Conservation (phyloP, 495 filamentous ascomycete genomes). For the Podospora australis region DNA sequence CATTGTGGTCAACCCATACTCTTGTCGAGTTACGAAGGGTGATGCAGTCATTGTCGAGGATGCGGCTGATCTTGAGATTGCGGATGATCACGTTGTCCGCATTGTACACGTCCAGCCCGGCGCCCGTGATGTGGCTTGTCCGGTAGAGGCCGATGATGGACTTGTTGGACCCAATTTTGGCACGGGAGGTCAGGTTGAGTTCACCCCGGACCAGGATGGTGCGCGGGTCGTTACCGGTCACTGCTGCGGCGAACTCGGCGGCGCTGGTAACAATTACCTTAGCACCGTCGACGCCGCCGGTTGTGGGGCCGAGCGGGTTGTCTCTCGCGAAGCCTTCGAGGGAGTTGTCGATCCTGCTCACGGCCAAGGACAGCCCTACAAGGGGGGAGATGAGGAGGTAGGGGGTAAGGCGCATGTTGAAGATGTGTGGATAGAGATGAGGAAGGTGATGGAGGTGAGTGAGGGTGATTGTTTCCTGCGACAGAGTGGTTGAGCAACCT, state of each 20-base stretch:
- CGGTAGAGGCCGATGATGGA: constrained; percentile 45
- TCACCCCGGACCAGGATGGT: constrained; percentile 44
- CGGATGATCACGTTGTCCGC: constrained; percentile 52
- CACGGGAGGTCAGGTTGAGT: constrained; percentile 37
- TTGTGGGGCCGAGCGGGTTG: constrained; percentile 42
- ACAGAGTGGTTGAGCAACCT: too few species aligned
- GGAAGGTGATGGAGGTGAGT: too few species aligned
- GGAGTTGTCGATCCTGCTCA: too few species aligned
- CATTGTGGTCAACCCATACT: constrained; percentile 63
- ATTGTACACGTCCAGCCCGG: constrained; percentile 40
- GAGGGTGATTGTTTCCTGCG: too few species aligned
- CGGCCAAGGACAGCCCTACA: constrained; percentile 17
- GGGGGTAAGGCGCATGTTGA: constrained; percentile 4
- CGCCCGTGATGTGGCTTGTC: constrained; percentile 32
- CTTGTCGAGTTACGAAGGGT: constrained; percentile 47
- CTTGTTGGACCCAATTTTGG: constrained; percentile 47
- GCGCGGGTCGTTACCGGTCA: constrained; percentile 31
- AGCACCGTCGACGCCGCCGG: constrained; percentile 51
- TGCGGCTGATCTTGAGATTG: constrained; percentile 54
- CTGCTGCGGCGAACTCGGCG: constrained; percentile 44
- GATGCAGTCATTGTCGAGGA: constrained; percentile 55
- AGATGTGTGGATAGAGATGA: background rate
- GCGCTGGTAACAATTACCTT: constrained; percentile 51
- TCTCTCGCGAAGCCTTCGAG: constrained; percentile 34
- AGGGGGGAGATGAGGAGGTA: constrained; percentile 1